Evolutionary conservation across 768 basidiomycete genomes (phyloP), one percentile per base, ranked within the genome.

Genomic region (Suillus cothurnatus): DNA sequence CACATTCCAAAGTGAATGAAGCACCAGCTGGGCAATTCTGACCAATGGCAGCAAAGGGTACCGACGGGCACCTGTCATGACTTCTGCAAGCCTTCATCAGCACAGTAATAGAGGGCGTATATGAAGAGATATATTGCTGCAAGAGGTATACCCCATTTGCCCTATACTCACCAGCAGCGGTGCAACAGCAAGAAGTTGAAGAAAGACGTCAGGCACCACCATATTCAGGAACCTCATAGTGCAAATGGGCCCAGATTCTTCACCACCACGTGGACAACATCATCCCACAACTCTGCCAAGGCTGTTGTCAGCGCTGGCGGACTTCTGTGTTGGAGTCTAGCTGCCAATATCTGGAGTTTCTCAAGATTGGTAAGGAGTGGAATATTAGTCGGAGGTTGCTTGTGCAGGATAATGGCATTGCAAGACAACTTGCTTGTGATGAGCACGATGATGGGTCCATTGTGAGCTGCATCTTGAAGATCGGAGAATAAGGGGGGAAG

Each of bases 11-110:
- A 17, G 5, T 15, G 15, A 28, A 52, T 28, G 26, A 52, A 8
- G 21, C n/a, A 1, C 63, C 43, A 17, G 6, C 34, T 23, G 63
- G 63, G 17, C 2, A 5, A 19, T 57, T 55, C 38, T 66, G 64
- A 41, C 61, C 64, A 23, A 66, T 66, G 64, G 64, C 64, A 45
- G 43, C 50, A 38, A 66, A 66, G 1, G 23, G 6, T 15, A 41
- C 28, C 3, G 58, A 34, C 2, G 2, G 1, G 21, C 32, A 64
- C 6, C 14, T 52, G 7, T 19, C 31, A 19, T 34, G 31, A n/a
- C n/a, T n/a, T 26, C 19, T 60, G 36, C 64, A 55, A 64, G 71
- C 67, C 26, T 4, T 49, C 2, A 49, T 23, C 5, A 49, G 23
- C 5, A 23, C 23, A 5, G n/a, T 23, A 23, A 49, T 43, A 11